Conservation (phyloP, 2,329 filamentous ascomycete species). For the Fusarium odoratissimum region DNA sequence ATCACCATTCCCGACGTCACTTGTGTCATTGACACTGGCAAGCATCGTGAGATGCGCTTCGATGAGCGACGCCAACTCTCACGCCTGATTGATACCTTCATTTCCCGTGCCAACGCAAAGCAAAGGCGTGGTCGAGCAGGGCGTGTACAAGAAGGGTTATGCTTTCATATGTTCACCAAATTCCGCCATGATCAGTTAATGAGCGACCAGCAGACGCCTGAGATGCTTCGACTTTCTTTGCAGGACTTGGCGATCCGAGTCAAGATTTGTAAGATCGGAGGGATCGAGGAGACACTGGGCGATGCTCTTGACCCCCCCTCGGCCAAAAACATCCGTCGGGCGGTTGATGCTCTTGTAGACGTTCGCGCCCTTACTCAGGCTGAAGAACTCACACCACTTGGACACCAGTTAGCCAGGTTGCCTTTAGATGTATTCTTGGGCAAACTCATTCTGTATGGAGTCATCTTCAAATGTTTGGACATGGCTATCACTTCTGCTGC, state of each 20-base stretch:
- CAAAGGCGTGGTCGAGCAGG: conserved; percentile 94
- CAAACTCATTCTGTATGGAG: conserved; percentile 88
- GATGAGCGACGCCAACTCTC: conserved; percentile 94
- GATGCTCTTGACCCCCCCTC: conserved; percentile 92
- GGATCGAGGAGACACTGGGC: conserved; percentile 89
- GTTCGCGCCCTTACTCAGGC: conserved; percentile 85
- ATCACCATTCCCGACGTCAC: conserved; percentile 99
- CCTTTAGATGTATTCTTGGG: conserved; percentile 95
- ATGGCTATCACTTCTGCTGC: conserved; percentile 92
- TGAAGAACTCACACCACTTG: conserved; percentile 89
- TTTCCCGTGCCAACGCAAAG: conserved; percentile 94
- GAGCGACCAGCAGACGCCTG: conserved; percentile 92
- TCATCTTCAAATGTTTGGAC: conserved; percentile 90
- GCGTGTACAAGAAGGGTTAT: conserved; percentile 93
- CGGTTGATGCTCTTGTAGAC: conserved; percentile 92
- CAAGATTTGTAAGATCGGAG: conserved; percentile 96
- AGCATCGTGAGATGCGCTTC: conserved; percentile 97
- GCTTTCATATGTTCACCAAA: conserved; percentile 95
- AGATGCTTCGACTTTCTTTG: conserved; percentile 92
- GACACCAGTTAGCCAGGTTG: conserved; percentile 85
- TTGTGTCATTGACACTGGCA: conserved; percentile 95
- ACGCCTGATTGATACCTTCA: conserved; percentile 91
- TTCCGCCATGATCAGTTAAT: conserved; percentile 87
- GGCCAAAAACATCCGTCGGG: conserved; percentile 90
- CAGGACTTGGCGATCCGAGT: conserved; percentile 96